Evolutionary conservation across 352 stramenopile genomes (phyloP), one percentile per base, ranked within the genome.

Genomic region (Globisporangium okanoganense): DNA sequence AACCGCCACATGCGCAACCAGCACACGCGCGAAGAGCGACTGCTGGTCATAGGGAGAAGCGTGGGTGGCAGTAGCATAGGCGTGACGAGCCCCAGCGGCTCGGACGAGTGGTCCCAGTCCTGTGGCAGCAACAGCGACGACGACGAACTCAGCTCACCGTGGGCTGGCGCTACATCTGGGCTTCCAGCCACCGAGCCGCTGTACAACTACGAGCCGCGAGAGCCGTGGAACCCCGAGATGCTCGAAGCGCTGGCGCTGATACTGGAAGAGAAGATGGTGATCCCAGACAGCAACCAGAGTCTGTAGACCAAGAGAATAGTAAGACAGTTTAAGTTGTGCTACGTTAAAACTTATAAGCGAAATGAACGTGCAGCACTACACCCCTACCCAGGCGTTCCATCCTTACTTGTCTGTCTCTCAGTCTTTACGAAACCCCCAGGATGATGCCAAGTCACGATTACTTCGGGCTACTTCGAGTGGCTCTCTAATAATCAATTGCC

Each of bases 1-100:
- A 87, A 74, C 35, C 69, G 75, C 20, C 78, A 87, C 58, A 78
- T 85, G 70, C 83, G 83, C 72, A 82, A 73, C 22, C 75, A 87
- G 60, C 77, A 87, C 70, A 53, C 25, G 5, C 47, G 47, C 16
- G 47, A 53, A 36, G 47, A 53, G 25, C 47, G 47, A 6, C 45
- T 52, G 20, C 18, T 29, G 14, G 14, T 6, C 25, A n/a, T 13
- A 12, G 47, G 16, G 14, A 4, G 47, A 36, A 16, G 24, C 27
- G 13, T 7, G 13, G 45, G 22, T 5, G 45, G 45, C 45, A 35
- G 22, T 6, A 53, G 47, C 47, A 24, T 53, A 16, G 47, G 25
- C 25, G 16, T 25, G 5, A 35, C 24, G 16, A 53, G 47, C 25
- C 47, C 47, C 25, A 53, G 47, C 47, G 47, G 47, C 52, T 58